Evolutionary conservation across 257 asterid species (phyloP).

Genomic region (Plectranthus barbatus): DNA sequence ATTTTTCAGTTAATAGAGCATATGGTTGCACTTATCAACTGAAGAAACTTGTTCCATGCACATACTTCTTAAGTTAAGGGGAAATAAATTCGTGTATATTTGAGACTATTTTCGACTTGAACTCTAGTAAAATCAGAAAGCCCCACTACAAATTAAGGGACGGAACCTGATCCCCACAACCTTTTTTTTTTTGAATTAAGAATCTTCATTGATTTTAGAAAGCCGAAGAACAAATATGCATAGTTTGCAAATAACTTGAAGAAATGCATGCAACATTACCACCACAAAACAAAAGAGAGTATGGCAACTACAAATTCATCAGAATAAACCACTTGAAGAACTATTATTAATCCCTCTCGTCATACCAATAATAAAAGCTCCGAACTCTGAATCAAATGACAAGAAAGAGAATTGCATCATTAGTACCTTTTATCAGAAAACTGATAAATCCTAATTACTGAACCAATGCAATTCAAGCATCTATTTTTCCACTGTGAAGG

Average conservation of each 20-base stretch:
- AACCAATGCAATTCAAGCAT: slow-evolving; percentile 58
- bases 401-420: neutral
- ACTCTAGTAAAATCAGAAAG: too few relatives aligned
- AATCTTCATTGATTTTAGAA: too few relatives aligned
- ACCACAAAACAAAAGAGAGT: too few relatives aligned
- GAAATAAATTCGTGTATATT: too few relatives aligned
- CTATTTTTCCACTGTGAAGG: slow-evolving; percentile 34
- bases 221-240: too few relatives aligned
- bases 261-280: too few relatives aligned
- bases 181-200: too few relatives aligned
- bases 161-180: too few relatives aligned
- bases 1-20: neutral
- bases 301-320: slow-evolving; percentile 3
- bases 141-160: too few relatives aligned
- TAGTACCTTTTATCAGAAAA: slow-evolving; percentile 49
- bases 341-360: slow-evolving; percentile 4
- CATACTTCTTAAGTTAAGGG: neutral
- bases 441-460: slow-evolving; percentile 43
- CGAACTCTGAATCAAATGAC: neutral
- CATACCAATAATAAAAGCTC: neutral
- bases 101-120: too few relatives aligned
- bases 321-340: neutral
- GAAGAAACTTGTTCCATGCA: neutral
- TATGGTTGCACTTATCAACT: neutral
- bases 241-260: too few relatives aligned